Evolutionary conservation across 1,284 basidiomycete genomes (phyloP), one percentile per base, ranked within the genome.

Genomic region (Ceratobasidium sp.): DNA sequence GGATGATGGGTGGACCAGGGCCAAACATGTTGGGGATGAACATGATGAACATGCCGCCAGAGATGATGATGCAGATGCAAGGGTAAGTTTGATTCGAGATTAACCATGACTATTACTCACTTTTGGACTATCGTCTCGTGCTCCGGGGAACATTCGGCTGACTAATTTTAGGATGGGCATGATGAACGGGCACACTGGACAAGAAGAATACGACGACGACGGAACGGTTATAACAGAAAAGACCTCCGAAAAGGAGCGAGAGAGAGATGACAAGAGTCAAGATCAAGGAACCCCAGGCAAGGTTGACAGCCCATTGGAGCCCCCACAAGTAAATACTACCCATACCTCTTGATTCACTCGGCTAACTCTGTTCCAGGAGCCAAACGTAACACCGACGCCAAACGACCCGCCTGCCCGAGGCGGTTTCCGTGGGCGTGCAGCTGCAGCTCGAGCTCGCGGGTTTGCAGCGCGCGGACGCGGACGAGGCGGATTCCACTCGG

Each of bases 381-480:
- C 52, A 23, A 50, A 55, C 3, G 44, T 52, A 35, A 66, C 52
- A 27, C 50, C 79, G 48, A 27, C 64, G 41, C 38, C 78, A 74
- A 52, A 50, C 46, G 48, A 78, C 62, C 52, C 79, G 68, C 50
- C 76, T 52, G 52, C 57, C 46, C 35, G 66, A 8, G 52, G 74
- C 33, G 64, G 68, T 20, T 66, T 78, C 64, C 69, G 77, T 52
- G 77, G 80, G 10, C 54, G 70, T 18, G 67, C 62, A 18, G 54
- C 78, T 2, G 79, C 64, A 10, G 62, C 78, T 44, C 70, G 79
- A n/a, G 78, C 79, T 74, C 77, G 77, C 20, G 67, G 74, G 12
- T 52, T 78, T 23, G 64, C 83, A 38, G 82, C 80, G 35, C 82
- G 86, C 57, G 86, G 85, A 18, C 83, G 87, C 81, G 86, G 87